Conservation (phyloP, 495 filamentous ascomycete genomes). For the Aspergillus heteromorphus region DNA sequence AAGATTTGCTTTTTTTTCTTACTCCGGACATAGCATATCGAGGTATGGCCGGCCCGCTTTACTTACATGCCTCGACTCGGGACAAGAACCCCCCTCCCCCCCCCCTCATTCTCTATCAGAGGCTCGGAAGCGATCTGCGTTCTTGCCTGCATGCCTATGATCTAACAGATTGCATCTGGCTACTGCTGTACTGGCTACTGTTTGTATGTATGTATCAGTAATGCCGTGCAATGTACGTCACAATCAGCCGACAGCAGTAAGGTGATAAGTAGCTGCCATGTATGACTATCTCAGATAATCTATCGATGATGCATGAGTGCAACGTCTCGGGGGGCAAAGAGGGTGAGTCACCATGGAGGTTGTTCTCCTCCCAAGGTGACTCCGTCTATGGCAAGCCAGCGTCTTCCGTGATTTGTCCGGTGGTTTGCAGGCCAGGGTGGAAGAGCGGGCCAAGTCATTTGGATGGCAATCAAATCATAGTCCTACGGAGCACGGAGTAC, state of each 20-base stretch:
- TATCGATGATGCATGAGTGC: background rate
- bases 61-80: background rate
- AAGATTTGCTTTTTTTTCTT: background rate
- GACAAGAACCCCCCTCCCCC: background rate
- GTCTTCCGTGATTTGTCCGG: constrained; percentile 1
- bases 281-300: constrained; percentile 1
- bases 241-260: background rate
- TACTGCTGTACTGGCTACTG: background rate
- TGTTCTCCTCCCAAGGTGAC: constrained; percentile 1
- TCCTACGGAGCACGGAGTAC: background rate
- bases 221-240: constrained; percentile 4
- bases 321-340: background rate
- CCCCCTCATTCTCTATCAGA: constrained; percentile 8
- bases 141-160: constrained; percentile 14
- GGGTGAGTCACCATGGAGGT: constrained; percentile 12
- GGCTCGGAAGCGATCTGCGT: constrained; percentile 17
- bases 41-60: background rate
- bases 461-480: background rate
- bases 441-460: constrained; percentile 2
- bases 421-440: background rate
- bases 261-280: background rate
- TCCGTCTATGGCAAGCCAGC: constrained; percentile 6
- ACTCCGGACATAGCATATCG: no score
- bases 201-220: constrained; percentile 2
- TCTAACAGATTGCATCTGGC: constrained; percentile 1